Evolutionary conservation across 2,329 filamentous ascomycete genomes (phyloP).

Genomic region (Aspergillus sp.): DNA sequence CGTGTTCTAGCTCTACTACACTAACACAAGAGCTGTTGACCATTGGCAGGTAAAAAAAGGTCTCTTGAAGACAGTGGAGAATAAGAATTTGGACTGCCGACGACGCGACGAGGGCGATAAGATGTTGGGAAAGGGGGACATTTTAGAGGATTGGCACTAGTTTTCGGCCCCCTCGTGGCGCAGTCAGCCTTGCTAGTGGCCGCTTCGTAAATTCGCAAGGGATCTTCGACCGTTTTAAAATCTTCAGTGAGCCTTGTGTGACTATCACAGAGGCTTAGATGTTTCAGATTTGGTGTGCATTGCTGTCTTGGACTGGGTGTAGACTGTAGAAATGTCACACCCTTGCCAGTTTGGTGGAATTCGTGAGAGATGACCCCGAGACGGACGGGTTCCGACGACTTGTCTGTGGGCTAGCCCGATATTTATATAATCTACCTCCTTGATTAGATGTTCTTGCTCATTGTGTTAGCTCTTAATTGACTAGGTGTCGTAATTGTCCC

Average conservation of each 20-base stretch:
- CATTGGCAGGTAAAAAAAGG: background rate
- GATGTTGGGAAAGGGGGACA: background rate
- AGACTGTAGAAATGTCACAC: no score
- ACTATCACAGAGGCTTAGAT: background rate
- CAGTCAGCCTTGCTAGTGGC: background rate
- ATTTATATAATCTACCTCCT: no score
- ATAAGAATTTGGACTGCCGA: background rate
- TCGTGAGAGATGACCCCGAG: no score
- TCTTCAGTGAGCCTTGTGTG: background rate
- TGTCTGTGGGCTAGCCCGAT: no score
- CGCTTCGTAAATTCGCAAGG: background rate
- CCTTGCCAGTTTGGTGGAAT: no score
- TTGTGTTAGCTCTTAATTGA: no score
- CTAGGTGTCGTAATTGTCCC: no score
- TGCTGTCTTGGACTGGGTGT: no score
- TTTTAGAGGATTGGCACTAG: background rate
- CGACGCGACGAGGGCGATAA: background rate
- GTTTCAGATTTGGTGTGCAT: background rate
- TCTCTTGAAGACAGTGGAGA: background rate
- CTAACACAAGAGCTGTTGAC: background rate
- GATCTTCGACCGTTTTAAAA: background rate
- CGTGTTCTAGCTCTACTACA: background rate
- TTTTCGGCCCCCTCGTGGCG: background rate
- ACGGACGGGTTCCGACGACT: no score
- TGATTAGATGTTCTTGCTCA: no score